Evolutionary conservation across 177 flowering plant genomes (phyloP).

Genomic region (Vitis hybrid): DNA sequence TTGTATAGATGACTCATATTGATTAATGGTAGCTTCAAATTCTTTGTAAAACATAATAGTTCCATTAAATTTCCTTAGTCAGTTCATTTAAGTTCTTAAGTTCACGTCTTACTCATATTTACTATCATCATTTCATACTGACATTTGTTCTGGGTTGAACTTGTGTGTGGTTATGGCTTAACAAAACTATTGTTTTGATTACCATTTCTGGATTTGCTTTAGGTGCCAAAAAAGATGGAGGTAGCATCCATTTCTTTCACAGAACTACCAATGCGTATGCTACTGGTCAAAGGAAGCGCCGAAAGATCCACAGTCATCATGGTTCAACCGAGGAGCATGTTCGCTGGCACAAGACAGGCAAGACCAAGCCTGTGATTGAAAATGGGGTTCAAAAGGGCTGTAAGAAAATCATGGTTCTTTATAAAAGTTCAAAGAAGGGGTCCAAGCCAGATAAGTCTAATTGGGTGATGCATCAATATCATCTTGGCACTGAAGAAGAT

Average conservation of each 20-base stretch:
- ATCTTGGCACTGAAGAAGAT: slow-evolving; percentile 75
- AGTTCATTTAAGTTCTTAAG: no score
- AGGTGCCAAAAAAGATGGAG: slow-evolving; percentile 91
- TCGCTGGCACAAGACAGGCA: slow-evolving; percentile 98
- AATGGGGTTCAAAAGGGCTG: slow-evolving; percentile 77
- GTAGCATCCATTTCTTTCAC: slow-evolving; percentile 76
- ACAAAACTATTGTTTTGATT: neutral
- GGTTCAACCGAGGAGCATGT: slow-evolving; percentile 39
- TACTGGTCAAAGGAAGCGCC: slow-evolving; percentile 82
- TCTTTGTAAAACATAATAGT: no score
- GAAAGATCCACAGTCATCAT: slow-evolving; percentile 50
- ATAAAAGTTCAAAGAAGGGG: slow-evolving; percentile 56
- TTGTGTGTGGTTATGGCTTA: no score
- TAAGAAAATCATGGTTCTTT: slow-evolving; percentile 93
- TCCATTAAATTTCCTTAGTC: no score
- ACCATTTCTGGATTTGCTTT: slow-evolving; percentile 6
- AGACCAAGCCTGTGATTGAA: slow-evolving; percentile 63
- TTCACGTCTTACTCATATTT: no score
- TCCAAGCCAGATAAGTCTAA: slow-evolving; percentile 66
- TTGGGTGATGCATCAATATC: slow-evolving; percentile 96
- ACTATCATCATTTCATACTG: no score
- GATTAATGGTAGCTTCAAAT: no score
- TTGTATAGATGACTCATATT: no score
- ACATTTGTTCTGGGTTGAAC: no score
- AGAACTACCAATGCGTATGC: slow-evolving; percentile 77